Conservation (phyloP, 108 stramenopile genomes). For the Cyclotella choctawhatcheeana region DNA sequence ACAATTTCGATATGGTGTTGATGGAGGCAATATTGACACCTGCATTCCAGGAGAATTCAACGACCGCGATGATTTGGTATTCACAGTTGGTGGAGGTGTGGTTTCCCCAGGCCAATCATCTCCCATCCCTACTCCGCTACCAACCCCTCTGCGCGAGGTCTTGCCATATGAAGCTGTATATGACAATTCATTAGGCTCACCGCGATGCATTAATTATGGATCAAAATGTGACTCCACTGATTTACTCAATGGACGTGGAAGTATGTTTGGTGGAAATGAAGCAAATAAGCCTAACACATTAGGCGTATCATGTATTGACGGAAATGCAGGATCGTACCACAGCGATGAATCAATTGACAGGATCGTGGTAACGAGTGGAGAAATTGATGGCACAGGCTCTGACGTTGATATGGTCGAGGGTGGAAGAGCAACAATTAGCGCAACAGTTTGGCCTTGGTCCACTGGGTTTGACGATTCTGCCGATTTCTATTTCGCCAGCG, state of each 20-base stretch:
- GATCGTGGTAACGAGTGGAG: slow-evolving; percentile 11
- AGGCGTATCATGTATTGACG: slow-evolving; percentile 6
- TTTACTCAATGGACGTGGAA: slow-evolving; percentile 21
- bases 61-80: not conserved
- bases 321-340: slow-evolving; percentile 10
- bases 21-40: not conserved
- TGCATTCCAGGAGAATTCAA: slow-evolving; percentile 6
- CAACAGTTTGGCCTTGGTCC: slow-evolving; percentile 13
- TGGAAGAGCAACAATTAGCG: not conserved
- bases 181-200: not conserved
- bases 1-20: slow-evolving; percentile 17
- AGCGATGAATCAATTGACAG: slow-evolving; percentile 26
- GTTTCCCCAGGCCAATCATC: not conserved
- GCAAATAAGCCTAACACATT: slow-evolving; percentile 15
- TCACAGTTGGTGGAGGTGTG: not conserved
- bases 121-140: not conserved
- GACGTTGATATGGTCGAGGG: slow-evolving; percentile 17
- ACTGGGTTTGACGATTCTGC: slow-evolving; percentile 5
- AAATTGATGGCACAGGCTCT: not conserved
- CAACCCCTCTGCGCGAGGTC: not conserved
- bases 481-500: slow-evolving; percentile 19
- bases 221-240: not conserved
- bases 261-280: slow-evolving; percentile 6
- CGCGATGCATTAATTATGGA: not conserved
- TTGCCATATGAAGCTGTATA: not conserved